Base-by-base conservation (phyloP, 805 yeast species). In the Metschnikowia gelsemii region DNA sequence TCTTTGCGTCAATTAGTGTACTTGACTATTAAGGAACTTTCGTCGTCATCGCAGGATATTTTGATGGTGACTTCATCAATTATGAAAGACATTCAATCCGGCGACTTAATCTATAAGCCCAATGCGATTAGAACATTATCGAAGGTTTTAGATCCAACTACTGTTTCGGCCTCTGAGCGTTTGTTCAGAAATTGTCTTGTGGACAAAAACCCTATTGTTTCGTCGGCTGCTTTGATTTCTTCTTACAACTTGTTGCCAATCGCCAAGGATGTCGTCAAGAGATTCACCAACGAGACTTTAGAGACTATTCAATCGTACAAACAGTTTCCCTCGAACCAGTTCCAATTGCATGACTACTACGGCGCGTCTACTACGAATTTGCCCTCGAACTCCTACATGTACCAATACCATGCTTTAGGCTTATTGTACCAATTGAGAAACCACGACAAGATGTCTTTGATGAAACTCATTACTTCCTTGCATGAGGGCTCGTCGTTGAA, bases 1-100 rank as follows among this genome's bases (percentile, higher is more conserved):
- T 73, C 88, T 0, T 76, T 93, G 60, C 84, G 99, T 65, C 99
- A 93, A 68, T 78, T 87, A 70, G 96, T 91, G 13, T 93, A 91
- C 59, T 73, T 93, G 62, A 91, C 96, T 12, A 89, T 91, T 64
- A 93, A 93, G 70, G 97, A 91, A 64, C 76, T 93, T 49, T 79
- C 91, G 36, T 67, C 82, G 14, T 78, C 84, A 49, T 87, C 96
- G 16, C 87, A 87, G 53, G 97, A 93, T 64, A 88, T 89, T 43
- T 77, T 93, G 64, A 93, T 93, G 98, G 97, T 91, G 20, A 93
- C 99, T 20, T 87, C 96, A 2, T 89, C 96, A 20, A 90, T 93
- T 59, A 93, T 93, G 97, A 90, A 90, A 68, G 99, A 93, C 68
- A 87, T 93, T 40, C 97, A 95, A 68, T 83, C 82, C 51, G 91